Conservation (phyloP, 495 filamentous ascomycete species). For the Evansstolkia leycettana region DNA sequence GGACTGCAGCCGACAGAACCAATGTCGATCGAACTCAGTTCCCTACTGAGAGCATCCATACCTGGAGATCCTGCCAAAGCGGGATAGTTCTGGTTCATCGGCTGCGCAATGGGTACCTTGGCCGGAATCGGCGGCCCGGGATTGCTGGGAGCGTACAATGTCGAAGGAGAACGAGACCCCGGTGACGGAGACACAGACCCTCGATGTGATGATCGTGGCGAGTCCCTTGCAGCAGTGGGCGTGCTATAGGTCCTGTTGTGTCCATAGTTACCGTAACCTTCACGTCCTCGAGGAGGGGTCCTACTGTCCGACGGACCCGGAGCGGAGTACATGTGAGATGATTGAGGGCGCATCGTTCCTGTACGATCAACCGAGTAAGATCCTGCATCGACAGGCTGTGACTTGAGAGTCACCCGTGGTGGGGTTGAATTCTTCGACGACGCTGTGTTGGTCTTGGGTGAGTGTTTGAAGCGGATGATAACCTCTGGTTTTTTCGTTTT, state of each 20-base stretch:
- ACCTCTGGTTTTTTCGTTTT: constrained; percentile 52
- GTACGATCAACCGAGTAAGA: constrained; percentile 8
- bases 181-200: constrained; percentile 5
- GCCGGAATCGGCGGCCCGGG: constrained; percentile 56
- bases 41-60: constrained; percentile 60
- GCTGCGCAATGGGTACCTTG: constrained; percentile 52
- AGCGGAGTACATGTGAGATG: constrained; percentile 8
- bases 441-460: constrained; percentile 9
- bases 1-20: constrained; percentile 35
- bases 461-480: constrained; percentile 37
- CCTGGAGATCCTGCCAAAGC: constrained; percentile 24
- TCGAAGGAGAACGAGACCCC: constrained; percentile 20
- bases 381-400: neutral
- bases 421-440: neutral
- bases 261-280: constrained; percentile 12
- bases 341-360: constrained; percentile 8
- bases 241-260: constrained; percentile 14
- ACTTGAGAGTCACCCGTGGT: constrained; percentile 1
- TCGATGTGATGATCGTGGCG: constrained; percentile 5
- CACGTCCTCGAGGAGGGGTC: constrained; percentile 14
- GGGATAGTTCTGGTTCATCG: constrained; percentile 15
- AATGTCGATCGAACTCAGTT: constrained; percentile 76
- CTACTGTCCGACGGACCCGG: constrained; percentile 8
- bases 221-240: constrained; percentile 1
- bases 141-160: constrained; percentile 16